Conservation (phyloP, 805 yeast species). For the Candida ponderosae region DNA sequence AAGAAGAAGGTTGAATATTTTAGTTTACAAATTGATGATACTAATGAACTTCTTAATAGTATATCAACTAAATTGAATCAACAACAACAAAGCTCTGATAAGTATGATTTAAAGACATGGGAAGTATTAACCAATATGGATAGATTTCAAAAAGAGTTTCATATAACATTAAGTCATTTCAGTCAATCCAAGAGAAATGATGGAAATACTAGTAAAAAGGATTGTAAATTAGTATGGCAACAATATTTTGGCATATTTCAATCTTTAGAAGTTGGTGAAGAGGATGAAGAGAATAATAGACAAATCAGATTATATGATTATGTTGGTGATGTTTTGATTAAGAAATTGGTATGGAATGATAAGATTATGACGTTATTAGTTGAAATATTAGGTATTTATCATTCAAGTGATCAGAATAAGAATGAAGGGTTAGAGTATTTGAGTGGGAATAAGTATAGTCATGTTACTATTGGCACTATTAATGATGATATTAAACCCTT, state of each 20-base stretch:
- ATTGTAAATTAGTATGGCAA: constrained; percentile 21
- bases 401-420: constrained; percentile 2
- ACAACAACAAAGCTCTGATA: constrained; percentile 4
- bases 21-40: constrained; percentile 30
- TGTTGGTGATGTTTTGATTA: constrained; percentile 32
- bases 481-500: constrained; percentile 36
- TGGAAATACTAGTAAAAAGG: constrained; percentile 11
- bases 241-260: constrained; percentile 16
- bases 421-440: constrained; percentile 12
- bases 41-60: too few relatives aligned
- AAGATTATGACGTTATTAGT: constrained; percentile 50
- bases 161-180: constrained; percentile 58
- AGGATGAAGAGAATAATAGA: constrained; percentile 7
- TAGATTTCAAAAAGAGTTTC: constrained; percentile 49
- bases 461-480: constrained; percentile 67
- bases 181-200: constrained; percentile 18
- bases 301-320: constrained; percentile 12
- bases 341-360: constrained; percentile 40
- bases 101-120: constrained; percentile 12
- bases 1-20: constrained; percentile 33
- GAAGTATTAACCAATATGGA: constrained; percentile 18
- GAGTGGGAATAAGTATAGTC: constrained; percentile 41
- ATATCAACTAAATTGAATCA: constrained; percentile 9
- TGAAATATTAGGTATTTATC: constrained; percentile 13
- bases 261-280: background rate